A percentile compares a stretch with the other conserved stretches of the same genome.
Evolutionary conservation across 2,329 filamentous ascomycete genomes (phyloP).

Genomic region (Calonectria leucothoes): DNA sequence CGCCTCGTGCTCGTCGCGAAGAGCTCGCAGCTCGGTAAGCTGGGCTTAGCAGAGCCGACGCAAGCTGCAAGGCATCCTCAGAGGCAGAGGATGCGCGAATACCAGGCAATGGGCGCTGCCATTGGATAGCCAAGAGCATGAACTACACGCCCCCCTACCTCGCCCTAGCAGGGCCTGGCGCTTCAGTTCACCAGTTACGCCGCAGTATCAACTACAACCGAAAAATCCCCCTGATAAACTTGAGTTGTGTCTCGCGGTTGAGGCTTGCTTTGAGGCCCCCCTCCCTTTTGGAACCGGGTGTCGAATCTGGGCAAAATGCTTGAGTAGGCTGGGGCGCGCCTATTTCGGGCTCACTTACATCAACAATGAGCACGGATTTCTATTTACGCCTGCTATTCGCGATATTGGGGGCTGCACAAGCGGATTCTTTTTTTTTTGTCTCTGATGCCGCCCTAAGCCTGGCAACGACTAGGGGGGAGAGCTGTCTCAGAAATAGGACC

Average conservation of each 20-base stretch:
- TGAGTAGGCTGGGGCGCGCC: constrained; percentile 14
- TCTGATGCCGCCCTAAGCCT: constrained; percentile 35
- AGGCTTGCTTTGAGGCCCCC: constrained; percentile 4
- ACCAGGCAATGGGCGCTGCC: constrained; percentile 10
- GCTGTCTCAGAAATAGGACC: constrained; percentile 41
- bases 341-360: constrained; percentile 20
- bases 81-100: constrained; percentile 19
- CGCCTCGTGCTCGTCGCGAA: constrained; percentile 18
- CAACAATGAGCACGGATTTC: constrained; percentile 20
- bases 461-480: constrained; percentile 21
- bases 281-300: constrained; percentile 12
- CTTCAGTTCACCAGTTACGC: constrained; percentile 24
- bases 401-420: constrained; percentile 29
- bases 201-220: constrained; percentile 8
- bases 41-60: constrained; percentile 18
- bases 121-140: constrained; percentile 28
- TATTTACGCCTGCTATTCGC: constrained; percentile 31
- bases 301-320: constrained; percentile 21
- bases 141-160: constrained; percentile 36
- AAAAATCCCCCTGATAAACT: neutral
- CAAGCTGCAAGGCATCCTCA: constrained; percentile 30
- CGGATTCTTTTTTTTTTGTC: constrained; percentile 39
- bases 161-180: constrained; percentile 18
- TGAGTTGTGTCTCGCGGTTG: constrained; percentile 23
- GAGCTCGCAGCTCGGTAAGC: constrained; percentile 25